Evolutionary conservation across 441 rosid species (phyloP).

Genomic region (Corymbia calophylla): DNA sequence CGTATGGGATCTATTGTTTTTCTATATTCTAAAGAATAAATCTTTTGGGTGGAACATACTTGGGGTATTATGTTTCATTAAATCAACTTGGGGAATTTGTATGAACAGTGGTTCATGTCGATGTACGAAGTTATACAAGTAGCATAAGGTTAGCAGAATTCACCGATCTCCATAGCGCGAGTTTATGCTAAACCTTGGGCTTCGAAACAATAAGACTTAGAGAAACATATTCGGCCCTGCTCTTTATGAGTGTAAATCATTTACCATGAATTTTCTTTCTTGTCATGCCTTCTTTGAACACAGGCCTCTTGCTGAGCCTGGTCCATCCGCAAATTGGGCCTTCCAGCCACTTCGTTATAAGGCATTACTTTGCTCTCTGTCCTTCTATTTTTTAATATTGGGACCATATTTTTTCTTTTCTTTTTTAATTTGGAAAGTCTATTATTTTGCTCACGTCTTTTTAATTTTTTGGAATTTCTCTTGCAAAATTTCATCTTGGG

Average conservation of each 20-base stretch:
- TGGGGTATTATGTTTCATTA: background rate
- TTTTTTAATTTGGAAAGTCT: background rate
- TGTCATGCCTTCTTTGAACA: background rate
- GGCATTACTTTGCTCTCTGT: fast-evolving
- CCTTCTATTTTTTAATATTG: background rate
- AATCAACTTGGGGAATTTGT: fast-evolving
- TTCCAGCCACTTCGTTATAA: background rate
- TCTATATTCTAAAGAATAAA: fast-evolving
- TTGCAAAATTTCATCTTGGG: too few species aligned
- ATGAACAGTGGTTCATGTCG: fast-evolving
- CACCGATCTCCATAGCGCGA: background rate
- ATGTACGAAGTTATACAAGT: too few species aligned
- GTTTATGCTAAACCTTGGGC: background rate
- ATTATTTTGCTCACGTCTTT: background rate
- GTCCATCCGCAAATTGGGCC: background rate
- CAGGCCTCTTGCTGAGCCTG: fast-evolving
- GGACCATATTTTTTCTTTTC: background rate
- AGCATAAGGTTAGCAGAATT: background rate
- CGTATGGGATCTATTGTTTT: background rate
- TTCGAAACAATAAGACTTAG: background rate
- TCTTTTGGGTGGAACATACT: background rate
- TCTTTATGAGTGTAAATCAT: background rate
- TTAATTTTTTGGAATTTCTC: too few species aligned
- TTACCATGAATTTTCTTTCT: background rate
- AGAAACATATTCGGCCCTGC: background rate